A percentile compares a stretch with the other conserved stretches of the same genome.
Conservation (phyloP, 2,329 filamentous ascomycete genomes). For the Hypoxylon sp. region DNA sequence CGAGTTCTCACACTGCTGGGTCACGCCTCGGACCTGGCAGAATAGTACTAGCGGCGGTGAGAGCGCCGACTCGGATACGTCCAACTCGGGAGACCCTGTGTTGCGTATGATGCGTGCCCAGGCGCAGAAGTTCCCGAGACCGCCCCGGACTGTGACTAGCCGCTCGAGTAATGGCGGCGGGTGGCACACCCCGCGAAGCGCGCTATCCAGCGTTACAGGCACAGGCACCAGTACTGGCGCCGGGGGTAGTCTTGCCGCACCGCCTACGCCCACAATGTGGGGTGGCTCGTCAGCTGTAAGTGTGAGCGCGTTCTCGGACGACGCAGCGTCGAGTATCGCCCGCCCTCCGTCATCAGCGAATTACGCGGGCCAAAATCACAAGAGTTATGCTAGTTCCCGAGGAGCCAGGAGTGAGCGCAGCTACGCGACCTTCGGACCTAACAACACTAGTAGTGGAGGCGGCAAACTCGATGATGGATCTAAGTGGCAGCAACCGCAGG, state of each 20-base stretch:
- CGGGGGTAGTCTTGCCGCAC: slow-evolving; percentile 25
- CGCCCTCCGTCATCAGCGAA: slow-evolving; percentile 29
- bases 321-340: slow-evolving; percentile 43
- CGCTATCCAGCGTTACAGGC: slow-evolving; percentile 37
- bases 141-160: slow-evolving; percentile 43
- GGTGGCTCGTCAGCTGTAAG: slow-evolving; percentile 51
- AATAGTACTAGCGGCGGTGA: slow-evolving; percentile 40
- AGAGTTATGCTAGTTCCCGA: slow-evolving; percentile 26
- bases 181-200: slow-evolving; percentile 46
- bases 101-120: slow-evolving; percentile 50
- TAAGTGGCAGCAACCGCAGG: slow-evolving; percentile 41
- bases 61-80: slow-evolving; percentile 46
- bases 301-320: slow-evolving; percentile 50
- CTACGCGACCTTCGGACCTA: slow-evolving; percentile 43
- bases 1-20: slow-evolving; percentile 69
- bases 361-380: slow-evolving; percentile 15
- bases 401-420: slow-evolving; percentile 46
- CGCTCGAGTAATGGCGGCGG: slow-evolving; percentile 38
- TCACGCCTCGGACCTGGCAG: slow-evolving; percentile 60
- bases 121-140: slow-evolving; percentile 45
- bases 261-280: slow-evolving; percentile 48
- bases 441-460: background rate
- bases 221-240: background rate
- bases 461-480: slow-evolving; percentile 38
- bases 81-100: slow-evolving; percentile 42